Base-by-base conservation (phyloP, 169 alveolate genomes). In the Plasmodium relictum region DNA sequence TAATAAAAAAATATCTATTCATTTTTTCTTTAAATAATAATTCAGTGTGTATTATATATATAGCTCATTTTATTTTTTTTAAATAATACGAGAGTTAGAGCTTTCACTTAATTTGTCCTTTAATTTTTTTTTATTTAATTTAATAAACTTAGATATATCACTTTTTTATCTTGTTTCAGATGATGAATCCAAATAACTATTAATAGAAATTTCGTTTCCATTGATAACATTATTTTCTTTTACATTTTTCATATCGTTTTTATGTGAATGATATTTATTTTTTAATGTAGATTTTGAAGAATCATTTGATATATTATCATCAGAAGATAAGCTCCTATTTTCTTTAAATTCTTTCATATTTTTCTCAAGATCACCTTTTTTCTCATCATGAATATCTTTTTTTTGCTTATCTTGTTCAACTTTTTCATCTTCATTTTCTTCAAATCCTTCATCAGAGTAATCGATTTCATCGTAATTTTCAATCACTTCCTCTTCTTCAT, bases 161-260 rank as follows among this genome's bases (percentile, higher is more conserved):
- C 88, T 73, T 10, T 73, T 73, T 14, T 73, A 71, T 73, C 58
- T 73, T 41, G 88, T 73, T 8, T 50, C 61, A 22, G 61, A 50
- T 9, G 85, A 72, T 9, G 68, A 72, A 22, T 24, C 68, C 3
- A 50, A 31, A 42, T 58, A 72, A 59, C 85, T 72, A 61, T n/a
- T 52, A 52, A 50, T 50, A 14, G 26, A 50, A 16, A 6, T 68
- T 61, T 39, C 37, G 70, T 39, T 31, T 18, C 16, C 56, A 22
- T 52, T 16, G 24, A 26, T 37, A 12, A 22, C 50, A 2, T 31
- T 41, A 20, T 72, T 56, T 20, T 61, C 70, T 42, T 52, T 52
- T 5, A 37, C 68, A 56, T 61, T 37, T 48, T 50, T n/a, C 3
- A 18, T 0, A 7, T 48, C 50, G 3, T 37, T 39, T 6, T 41